Base-by-base conservation (phyloP, 345 rosid species). In the Eucalyptus tenuipes region DNA sequence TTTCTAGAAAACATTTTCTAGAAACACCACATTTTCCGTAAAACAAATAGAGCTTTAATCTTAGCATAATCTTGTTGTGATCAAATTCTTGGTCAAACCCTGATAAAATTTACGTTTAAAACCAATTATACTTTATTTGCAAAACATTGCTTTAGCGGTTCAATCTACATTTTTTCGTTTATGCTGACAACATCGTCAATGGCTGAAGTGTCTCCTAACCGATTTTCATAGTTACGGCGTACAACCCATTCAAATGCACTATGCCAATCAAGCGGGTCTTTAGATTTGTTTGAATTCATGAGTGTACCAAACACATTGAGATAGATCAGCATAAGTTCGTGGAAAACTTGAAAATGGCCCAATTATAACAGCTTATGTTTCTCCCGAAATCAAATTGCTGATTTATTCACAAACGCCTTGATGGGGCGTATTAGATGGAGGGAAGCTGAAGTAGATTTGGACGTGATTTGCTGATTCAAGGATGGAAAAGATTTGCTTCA, bases 11-110 rank as follows among this genome's bases (percentile, higher is more conserved):
- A 52, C 1, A 52, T 52, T 52, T 52, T 52, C 24, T 52, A 52
- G 0, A 52, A 52, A 7, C 0, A 4, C 57, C 24, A 18, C 24
- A 52, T 18, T 18, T 52, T 52, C 24, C 57, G 0, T 50, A 18
- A 52, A 52, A 52, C 0, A 0, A 18, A 52, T 18, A 52, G 10
- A 18, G 24, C 55, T 7, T 52, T 52, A 18, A 52, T 25, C 66
- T 59, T 59, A 59, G 66, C 66, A 61, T 61, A 13, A n/a, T 61
- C 17, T 61, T 13, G 33, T 61, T 61, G 13, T 3, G 33, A 61
- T 61, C 71, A 61, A 29, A n/a, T 7, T 64, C 75, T 64, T 14
- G 37, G 18, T n/a, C 18, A 64, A 64, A 14, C 75, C 75, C 66
- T 64, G 75, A n/a, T n/a, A 14, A n/a, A n/a, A n/a, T 64, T n/a